Conservation (phyloP, 2,329 filamentous ascomycete species). For the Pseudogymnoascus sp. region DNA sequence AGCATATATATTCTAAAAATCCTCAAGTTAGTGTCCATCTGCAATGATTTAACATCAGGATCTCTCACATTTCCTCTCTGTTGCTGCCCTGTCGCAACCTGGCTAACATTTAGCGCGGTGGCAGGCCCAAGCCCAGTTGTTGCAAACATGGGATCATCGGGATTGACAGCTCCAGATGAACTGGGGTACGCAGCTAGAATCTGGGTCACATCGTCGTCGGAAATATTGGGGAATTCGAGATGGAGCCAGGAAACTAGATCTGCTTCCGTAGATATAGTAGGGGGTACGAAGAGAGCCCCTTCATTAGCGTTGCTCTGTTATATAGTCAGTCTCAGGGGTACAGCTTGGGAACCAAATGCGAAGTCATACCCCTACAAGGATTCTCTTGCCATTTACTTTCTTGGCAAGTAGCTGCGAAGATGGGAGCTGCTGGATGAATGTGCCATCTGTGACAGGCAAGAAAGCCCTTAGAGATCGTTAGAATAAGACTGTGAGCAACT, state of each 20-base stretch:
- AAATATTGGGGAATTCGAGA: conserved; percentile 32
- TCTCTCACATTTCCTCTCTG: conserved; percentile 34
- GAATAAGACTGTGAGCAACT: not conserved
- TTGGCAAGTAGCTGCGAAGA: conserved; percentile 24
- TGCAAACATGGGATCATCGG: conserved; percentile 22
- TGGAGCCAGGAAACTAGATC: conserved; percentile 28
- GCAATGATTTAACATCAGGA: not conserved
- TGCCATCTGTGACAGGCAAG: conserved; percentile 30
- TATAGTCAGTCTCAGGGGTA: not conserved
- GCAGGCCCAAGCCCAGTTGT: conserved; percentile 27
- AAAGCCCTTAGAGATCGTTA: conserved; percentile 21
- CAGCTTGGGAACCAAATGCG: not conserved
- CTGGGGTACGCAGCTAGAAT: conserved; percentile 21
- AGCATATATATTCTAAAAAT: conserved; percentile 35
- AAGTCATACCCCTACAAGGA: conserved; percentile 17
- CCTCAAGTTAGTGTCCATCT: not conserved
- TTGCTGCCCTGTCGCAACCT: conserved; percentile 39
- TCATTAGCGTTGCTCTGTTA: conserved; percentile 33
- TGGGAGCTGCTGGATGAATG: conserved; percentile 25
- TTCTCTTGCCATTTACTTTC: conserved; percentile 24
- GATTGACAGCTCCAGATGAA: conserved; percentile 2
- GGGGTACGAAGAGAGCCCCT: conserved; percentile 30
- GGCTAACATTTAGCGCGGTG: conserved; percentile 35
- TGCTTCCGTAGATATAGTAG: conserved; percentile 26
- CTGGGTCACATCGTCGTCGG: conserved; percentile 29